Base-by-base conservation (phyloP, 352 stramenopile genomes). In the Globisporangium radiosum region DNA sequence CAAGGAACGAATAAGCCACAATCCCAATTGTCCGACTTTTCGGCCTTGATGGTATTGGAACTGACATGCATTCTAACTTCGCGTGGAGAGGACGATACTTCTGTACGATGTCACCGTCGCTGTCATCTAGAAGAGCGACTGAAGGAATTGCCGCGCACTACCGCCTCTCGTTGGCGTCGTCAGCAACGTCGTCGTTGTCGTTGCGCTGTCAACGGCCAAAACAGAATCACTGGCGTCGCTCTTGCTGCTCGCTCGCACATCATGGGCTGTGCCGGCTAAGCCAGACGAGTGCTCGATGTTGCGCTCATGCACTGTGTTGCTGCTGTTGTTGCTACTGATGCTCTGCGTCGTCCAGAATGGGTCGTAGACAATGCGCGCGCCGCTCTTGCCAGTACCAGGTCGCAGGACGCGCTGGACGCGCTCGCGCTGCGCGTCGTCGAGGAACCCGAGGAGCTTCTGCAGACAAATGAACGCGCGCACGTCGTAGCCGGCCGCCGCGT, bases 391-490 rank as follows among this genome's bases (percentile, higher is more conserved):
- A 2, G 76, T 70, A 7, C 80, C 80, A 4, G 88, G 72, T 33
- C 25, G 25, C 6, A 90, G 68, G 17, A 85, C 48, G 40, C 85
- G 73, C 65, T 87, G 71, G 43, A 84, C 72, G 15, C 65, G 70
- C 48, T 81, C 69, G 37, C 80, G 76, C 51, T 84, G 75, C 6
- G 70, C 66, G 38, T 72, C 64, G n/a, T 75, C 60, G 66, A 90
- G 85, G 36, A 88, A 76, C 0, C 68, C 67, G n/a, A 87, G 57
- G 1, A 90, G 60, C 47, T 78, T 76, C 56, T 90, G 81, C 11
- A 90, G 67, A 52, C 78, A 88, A 57, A 76, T 85, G 55, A 90
- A 88, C 0, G 67, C 66, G n/a, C 70, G 65, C 5, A 76, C 78
- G 4, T 70, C 78, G 17, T 36, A 47, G 52, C 9, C 47, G 1